phyloP scores from a whole-genome alignment of 2,329 filamentous ascomycete genomes.

The Aspergillus carbonarius region DNA sequence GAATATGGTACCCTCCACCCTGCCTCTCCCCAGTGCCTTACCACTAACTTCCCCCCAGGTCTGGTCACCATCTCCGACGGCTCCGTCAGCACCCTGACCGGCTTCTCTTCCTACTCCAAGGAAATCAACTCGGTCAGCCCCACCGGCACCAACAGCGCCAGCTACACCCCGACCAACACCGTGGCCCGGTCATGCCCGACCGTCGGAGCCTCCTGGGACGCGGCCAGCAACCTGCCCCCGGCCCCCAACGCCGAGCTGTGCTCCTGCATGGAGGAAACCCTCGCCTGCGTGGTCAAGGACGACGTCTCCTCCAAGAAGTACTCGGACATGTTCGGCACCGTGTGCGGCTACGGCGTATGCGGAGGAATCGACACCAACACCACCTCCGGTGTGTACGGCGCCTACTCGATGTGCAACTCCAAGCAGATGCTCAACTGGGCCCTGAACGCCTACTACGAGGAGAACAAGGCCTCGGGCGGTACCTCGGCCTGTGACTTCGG shows the following conservation, averaged over 20 bases:
- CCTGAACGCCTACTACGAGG: slow-evolving; percentile 44
- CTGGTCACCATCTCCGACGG: slow-evolving; percentile 62
- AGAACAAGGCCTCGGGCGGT: slow-evolving; percentile 33
- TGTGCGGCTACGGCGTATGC: slow-evolving; percentile 43
- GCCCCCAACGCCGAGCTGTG: slow-evolving; percentile 76
- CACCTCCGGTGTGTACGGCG: slow-evolving; percentile 43
- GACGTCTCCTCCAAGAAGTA: slow-evolving; percentile 59
- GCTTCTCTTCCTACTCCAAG: slow-evolving; percentile 70
- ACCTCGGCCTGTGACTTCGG: slow-evolving; percentile 43
- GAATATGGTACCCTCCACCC: slow-evolving; percentile 64
- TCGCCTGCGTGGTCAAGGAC: slow-evolving; percentile 66
- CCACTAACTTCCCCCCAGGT: slow-evolving; percentile 20
- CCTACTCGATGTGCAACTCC: slow-evolving; percentile 45
- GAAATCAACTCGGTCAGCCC: slow-evolving; percentile 68
- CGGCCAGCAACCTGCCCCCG: slow-evolving; percentile 68
- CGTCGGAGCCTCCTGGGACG: slow-evolving; percentile 64
- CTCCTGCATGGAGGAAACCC: slow-evolving; percentile 73
- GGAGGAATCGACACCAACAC: slow-evolving; percentile 42
- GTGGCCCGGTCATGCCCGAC: slow-evolving; percentile 68
- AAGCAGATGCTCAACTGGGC: slow-evolving; percentile 44
- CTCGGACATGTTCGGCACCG: slow-evolving; percentile 64
- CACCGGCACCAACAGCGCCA: slow-evolving; percentile 59
- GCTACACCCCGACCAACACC: slow-evolving; percentile 72
- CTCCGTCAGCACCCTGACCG: slow-evolving; percentile 64
- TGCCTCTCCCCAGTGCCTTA: neutral